Conservation (phyloP, 2,329 filamentous ascomycete species). For the Phialophora chinensis region DNA sequence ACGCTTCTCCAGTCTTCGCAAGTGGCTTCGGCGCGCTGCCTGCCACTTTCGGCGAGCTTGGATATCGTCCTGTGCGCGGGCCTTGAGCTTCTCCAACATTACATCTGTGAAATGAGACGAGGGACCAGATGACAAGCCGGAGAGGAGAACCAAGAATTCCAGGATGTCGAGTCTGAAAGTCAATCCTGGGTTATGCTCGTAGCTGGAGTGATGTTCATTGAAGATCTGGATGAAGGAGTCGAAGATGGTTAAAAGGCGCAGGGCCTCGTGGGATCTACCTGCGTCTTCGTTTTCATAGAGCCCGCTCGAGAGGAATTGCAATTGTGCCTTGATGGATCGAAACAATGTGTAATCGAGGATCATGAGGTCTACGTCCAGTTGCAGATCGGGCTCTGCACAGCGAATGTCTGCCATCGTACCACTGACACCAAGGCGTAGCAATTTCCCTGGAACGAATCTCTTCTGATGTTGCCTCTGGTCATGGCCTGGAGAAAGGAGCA, state of each 20-base stretch:
- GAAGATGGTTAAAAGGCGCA: conserved; percentile 23
- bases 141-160: conserved; percentile 33
- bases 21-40: conserved; percentile 6
- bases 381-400: conserved; percentile 35
- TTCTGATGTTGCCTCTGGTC: background rate
- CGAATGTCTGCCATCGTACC: conserved; percentile 34
- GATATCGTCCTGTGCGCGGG: conserved; percentile 7
- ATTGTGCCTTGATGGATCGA: conserved; percentile 32
- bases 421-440: background rate
- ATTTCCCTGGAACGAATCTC: background rate
- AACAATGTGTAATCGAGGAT: conserved; percentile 40
- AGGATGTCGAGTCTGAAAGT: conserved; percentile 30
- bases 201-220: conserved; percentile 25
- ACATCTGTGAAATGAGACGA: background rate
- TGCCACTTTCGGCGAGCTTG: conserved; percentile 24
- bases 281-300: background rate
- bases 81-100: conserved; percentile 2
- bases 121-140: background rate
- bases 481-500: background rate
- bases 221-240: conserved; percentile 32
- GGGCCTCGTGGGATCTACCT: background rate
- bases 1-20: conserved; percentile 11
- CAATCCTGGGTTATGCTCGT: conserved; percentile 15
- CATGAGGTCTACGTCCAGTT: conserved; percentile 40
- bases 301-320: conserved; percentile 18